Evolutionary conservation across 2,329 filamentous ascomycete species (phyloP).

Genomic region (Dactylellina cionopaga): DNA sequence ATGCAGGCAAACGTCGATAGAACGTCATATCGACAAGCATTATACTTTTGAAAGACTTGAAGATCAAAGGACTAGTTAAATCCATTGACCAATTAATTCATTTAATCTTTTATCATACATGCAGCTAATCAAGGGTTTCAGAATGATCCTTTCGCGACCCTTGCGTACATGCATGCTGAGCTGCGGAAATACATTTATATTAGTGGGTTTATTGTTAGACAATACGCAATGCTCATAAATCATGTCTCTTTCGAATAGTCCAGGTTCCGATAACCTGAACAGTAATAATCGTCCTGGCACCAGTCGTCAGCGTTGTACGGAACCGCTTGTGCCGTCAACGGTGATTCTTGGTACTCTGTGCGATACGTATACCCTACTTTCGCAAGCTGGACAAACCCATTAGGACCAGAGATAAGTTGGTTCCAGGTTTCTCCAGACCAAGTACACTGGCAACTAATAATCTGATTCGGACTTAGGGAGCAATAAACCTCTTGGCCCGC

Average conservation of each 20-base stretch:
- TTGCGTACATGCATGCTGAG: too few species aligned
- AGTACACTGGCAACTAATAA: background rate
- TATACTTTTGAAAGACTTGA: too few species aligned
- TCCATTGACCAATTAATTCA: too few species aligned
- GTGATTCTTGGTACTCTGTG: background rate
- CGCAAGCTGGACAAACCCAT: background rate
- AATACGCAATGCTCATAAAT: too few species aligned
- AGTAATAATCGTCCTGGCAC: background rate
- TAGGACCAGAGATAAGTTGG: background rate
- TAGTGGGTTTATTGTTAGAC: too few species aligned
- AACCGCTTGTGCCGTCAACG: background rate
- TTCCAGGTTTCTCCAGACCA: background rate
- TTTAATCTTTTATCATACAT: too few species aligned
- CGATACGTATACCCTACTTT: background rate
- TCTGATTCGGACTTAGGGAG: background rate
- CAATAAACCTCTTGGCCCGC: background rate
- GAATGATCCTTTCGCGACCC: too few species aligned
- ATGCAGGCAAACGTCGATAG: background rate
- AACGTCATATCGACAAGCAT: slow-evolving; percentile 7
- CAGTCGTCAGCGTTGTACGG: background rate
- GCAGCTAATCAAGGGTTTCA: background rate
- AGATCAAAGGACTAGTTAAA: too few species aligned
- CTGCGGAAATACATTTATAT: too few species aligned
- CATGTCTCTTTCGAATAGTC: background rate
- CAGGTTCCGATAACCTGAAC: background rate